phyloP scores from a whole-genome alignment of 352 stramenopile species.

The Pythium brassicae region DNA sequence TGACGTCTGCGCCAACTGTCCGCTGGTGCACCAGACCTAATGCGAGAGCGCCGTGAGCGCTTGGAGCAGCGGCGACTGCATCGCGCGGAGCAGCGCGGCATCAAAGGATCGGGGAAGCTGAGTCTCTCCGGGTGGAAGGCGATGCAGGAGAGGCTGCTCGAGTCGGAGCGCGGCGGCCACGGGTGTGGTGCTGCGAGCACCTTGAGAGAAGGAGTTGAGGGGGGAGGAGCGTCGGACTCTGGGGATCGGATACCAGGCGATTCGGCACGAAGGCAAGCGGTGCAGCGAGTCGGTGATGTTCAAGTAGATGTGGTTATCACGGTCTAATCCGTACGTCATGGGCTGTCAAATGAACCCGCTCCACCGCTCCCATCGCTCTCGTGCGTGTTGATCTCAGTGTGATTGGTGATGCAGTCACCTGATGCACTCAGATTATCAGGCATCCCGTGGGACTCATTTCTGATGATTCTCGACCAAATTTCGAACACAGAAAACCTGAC shows the following conservation, averaged over 20 bases:
- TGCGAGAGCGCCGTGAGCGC: background rate
- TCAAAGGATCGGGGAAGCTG: constrained; percentile 21
- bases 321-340: too few relatives aligned
- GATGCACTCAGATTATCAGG: too few relatives aligned
- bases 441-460: too few relatives aligned
- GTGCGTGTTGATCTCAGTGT: too few relatives aligned
- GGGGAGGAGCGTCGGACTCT: background rate
- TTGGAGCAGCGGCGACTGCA: constrained; percentile 4
- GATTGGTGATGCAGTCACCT: too few relatives aligned
- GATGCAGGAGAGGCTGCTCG: constrained; percentile 38
- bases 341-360: too few relatives aligned
- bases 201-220: background rate
- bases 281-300: too few relatives aligned
- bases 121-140: constrained; percentile 42
- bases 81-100: constrained; percentile 7
- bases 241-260: background rate
- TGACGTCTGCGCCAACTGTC: background rate
- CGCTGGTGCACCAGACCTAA: background rate
- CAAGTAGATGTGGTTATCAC: too few relatives aligned
- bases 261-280: background rate
- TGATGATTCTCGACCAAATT: too few relatives aligned
- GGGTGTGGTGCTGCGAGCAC: background rate
- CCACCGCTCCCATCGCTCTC: too few relatives aligned
- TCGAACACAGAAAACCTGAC: too few relatives aligned
- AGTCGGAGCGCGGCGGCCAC: constrained; percentile 12